phyloP scores from a whole-genome alignment of 495 filamentous ascomycete genomes.

The Bacidia rubella region DNA sequence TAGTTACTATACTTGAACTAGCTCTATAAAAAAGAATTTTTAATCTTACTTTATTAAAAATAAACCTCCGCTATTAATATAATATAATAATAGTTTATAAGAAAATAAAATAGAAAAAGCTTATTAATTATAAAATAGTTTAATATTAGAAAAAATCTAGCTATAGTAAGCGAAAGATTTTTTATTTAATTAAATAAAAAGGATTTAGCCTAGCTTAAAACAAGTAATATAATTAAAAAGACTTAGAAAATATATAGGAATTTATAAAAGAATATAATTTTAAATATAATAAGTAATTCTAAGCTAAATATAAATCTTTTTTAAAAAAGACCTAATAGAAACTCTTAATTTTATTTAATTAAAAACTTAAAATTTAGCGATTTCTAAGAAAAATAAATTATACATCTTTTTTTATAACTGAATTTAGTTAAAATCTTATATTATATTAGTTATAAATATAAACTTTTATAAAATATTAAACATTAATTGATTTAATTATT shows the following conservation, averaged over 20 bases:
- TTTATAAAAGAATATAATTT: neutral
- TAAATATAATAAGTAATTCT: neutral
- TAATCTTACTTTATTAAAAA: neutral
- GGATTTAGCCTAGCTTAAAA: neutral
- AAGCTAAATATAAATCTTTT: neutral
- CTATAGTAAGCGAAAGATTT: neutral
- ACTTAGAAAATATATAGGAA: neutral
- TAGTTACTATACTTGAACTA: too few species aligned
- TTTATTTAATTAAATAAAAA: neutral
- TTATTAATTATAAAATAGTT: neutral
- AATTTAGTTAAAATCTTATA: neutral
- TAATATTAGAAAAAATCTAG: neutral
- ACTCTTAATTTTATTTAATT: too few species aligned
- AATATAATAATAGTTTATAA: neutral
- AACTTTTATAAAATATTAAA: too few species aligned
- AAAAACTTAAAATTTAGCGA: too few species aligned
- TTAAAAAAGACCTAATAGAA: too few species aligned
- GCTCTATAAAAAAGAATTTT: neutral
- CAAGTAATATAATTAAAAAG: neutral
- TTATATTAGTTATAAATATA: neutral
- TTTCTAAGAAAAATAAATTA: too few species aligned
- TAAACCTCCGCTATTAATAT: neutral
- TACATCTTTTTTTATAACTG: too few species aligned
- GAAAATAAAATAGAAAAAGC: neutral
- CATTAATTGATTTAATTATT: neutral